Conservation (phyloP, 2,329 filamentous ascomycete species). For the Fusarium sp. region DNA sequence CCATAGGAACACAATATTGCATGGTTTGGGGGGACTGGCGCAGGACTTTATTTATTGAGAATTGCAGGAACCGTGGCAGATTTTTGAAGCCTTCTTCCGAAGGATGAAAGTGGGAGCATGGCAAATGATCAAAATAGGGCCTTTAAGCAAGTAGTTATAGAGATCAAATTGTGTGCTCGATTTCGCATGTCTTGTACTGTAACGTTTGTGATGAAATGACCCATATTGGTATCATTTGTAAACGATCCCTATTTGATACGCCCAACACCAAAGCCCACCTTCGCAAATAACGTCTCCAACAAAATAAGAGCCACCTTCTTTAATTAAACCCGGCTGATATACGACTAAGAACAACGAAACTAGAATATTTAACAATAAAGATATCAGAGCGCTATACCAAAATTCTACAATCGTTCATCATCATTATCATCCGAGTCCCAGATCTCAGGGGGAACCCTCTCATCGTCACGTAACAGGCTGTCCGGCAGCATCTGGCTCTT, state of each 20-base stretch:
- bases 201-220: neutral
- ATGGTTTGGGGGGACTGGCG: slow-evolving; percentile 46
- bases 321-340: neutral
- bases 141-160: slow-evolving; percentile 45
- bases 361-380: neutral
- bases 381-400: neutral
- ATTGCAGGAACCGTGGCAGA: slow-evolving; percentile 36
- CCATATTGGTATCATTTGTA: neutral
- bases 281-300: slow-evolving; percentile 17
- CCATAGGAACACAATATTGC: slow-evolving; percentile 42
- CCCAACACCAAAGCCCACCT: slow-evolving; percentile 28
- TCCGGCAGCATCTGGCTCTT: slow-evolving; percentile 67
- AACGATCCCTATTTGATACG: slow-evolving; percentile 1
- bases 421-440: slow-evolving; percentile 55
- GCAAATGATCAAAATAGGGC: slow-evolving; percentile 30
- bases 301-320: neutral
- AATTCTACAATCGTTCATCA: slow-evolving; percentile 36
- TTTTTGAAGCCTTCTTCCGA: slow-evolving; percentile 27
- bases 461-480: slow-evolving; percentile 57
- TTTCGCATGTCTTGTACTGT: neutral
- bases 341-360: neutral
- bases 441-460: slow-evolving; percentile 50
- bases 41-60: slow-evolving; percentile 36
- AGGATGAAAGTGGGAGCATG: slow-evolving; percentile 19
- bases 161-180: slow-evolving; percentile 46